Percentiles rank a stretch among this genome's conserved stretches.
phyloP scores from a whole-genome alignment of 1,139 yeast genomes.

The Meyerozyma smithsonii region DNA sequence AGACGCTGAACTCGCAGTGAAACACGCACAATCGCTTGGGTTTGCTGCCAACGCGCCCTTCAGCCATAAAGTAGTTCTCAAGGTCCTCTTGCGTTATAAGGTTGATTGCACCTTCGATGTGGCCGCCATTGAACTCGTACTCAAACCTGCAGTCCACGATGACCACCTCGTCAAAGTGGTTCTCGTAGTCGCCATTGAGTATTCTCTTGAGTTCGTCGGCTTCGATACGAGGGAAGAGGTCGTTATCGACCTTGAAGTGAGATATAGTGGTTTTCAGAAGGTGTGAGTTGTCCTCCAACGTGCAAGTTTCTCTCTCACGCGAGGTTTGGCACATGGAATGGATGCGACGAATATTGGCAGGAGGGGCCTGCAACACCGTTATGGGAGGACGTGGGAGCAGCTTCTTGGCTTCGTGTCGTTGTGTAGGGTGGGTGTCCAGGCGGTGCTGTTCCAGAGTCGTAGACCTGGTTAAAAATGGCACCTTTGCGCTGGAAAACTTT shows the following conservation, averaged over 20 bases:
- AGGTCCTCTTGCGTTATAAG: constrained; percentile 66
- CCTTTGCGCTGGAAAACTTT: background rate
- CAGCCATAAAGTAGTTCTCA: constrained; percentile 41
- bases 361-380: constrained; percentile 4
- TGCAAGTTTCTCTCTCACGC: constrained; percentile 29
- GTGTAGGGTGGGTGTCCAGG: background rate
- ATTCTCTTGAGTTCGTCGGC: constrained; percentile 61
- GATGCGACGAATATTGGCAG: constrained; percentile 45
- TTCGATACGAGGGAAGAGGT: constrained; percentile 70
- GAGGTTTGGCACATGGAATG: constrained; percentile 60
- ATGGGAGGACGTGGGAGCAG: constrained; percentile 3
- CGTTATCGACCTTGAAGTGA: constrained; percentile 50
- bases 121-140: constrained; percentile 92
- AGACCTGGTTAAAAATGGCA: constrained; percentile 2
- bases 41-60: constrained; percentile 8
- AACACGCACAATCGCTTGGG: constrained; percentile 57
- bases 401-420: no score
- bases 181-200: constrained; percentile 50
- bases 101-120: constrained; percentile 78
- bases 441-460: constrained; percentile 1
- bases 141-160: constrained; percentile 88
- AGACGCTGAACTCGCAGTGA: constrained; percentile 92
- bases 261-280: constrained; percentile 37
- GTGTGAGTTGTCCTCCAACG: constrained; percentile 35
- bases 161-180: constrained; percentile 54